Base-by-base conservation (phyloP, 345 rosid genomes). In the Corymbia maculata region DNA sequence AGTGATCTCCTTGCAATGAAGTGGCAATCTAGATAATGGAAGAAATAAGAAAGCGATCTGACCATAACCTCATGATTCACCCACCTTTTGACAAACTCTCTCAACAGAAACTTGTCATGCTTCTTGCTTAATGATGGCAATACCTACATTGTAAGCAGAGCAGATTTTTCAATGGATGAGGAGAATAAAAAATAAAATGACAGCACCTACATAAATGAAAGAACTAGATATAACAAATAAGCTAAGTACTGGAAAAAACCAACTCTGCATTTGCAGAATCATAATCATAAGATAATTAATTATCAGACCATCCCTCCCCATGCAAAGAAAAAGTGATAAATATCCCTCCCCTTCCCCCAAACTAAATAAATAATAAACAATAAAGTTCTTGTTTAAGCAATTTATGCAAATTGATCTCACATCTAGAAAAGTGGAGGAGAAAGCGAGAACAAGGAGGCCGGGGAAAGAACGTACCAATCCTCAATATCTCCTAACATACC, bases 11-110 rank as follows among this genome's bases (percentile, higher is more conserved):
- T 90, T 59, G 94, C 64, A 85, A 92, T 92, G 87, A 93, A 93
- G 91, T 93, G 91, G 52, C 95, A 94, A 85, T 94, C 96, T 51
- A 95, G 90, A 88, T 92, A 94, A 88, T 92, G 84, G 85, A 95
- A 95, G 92, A 94, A 93, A 15, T 94, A 93, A 57, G 91, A 90
- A 85, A 95, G 88, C 95, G 95, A 95, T 90, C 92, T 89, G 86
- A 91, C 93, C 96, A 94, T 93, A 89, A 92, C 88, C 89, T 93
- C 93, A 88, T 95, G 94, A 87, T 93, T 94, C 85, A 90, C 89
- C 97, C 95, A 95, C 57, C 97, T 93, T 57, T 87, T 90, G 66
- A 90, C 94, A 51, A 94, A 88, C 89, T 95, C 96, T 90, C 93
- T 91, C 87, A 95, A 87, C 94, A 94, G 89, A 87, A 90, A 93